Percentiles rank a stretch among this genome's conserved stretches.
These are phyloP conservation scores for Begonia peltatifolia DNA, from an alignment of 306 rosid species.

Conservation along the genomic window DNA sequence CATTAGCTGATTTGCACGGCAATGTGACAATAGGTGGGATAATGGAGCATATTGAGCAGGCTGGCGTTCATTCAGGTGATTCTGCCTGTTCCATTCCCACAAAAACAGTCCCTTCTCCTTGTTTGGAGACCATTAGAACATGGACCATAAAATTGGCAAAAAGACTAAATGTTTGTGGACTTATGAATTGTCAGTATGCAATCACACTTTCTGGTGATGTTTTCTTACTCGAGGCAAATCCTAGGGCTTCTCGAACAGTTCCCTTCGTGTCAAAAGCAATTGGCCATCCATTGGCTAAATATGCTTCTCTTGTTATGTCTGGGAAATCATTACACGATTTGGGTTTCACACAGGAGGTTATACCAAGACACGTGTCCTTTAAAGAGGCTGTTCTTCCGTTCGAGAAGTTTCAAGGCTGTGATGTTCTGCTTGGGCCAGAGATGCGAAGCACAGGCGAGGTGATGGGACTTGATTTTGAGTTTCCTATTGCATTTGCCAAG, in stretches of 20 bases:
- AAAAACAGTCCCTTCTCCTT: constrained; percentile 54
- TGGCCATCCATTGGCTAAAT: constrained; percentile 94
- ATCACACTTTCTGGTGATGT: constrained; percentile 62
- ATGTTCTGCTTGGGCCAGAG: constrained; percentile 88
- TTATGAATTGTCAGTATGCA: constrained; percentile 97
- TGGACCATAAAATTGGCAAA: constrained; percentile 87
- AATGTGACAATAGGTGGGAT: constrained; percentile 97
- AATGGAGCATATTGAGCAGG: constrained; percentile 99
- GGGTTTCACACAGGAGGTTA: constrained; percentile 65
- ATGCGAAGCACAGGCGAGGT: constrained; percentile 99
- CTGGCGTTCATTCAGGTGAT: constrained; percentile 97
- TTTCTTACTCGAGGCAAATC: constrained; percentile 92
- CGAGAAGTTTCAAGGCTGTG: constrained; percentile 86
- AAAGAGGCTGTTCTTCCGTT: constrained; percentile 99
- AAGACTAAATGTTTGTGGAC: constrained; percentile 74
- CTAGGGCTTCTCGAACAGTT: constrained; percentile 89
- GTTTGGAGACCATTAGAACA: constrained; percentile 63
- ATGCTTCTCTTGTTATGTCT: constrained; percentile 97
- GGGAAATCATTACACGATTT: constrained; percentile 81
- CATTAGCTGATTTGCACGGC: constrained; percentile 86
- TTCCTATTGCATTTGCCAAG: constrained; percentile 83
- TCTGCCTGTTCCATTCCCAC: constrained; percentile 92
- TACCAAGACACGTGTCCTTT: constrained; percentile 75
- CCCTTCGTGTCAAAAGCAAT: constrained; percentile 98
- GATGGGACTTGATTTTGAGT: constrained; percentile 77